Evolutionary conservation across 805 yeast species (phyloP).

Genomic region (Brettanomyces naardenensis): DNA sequence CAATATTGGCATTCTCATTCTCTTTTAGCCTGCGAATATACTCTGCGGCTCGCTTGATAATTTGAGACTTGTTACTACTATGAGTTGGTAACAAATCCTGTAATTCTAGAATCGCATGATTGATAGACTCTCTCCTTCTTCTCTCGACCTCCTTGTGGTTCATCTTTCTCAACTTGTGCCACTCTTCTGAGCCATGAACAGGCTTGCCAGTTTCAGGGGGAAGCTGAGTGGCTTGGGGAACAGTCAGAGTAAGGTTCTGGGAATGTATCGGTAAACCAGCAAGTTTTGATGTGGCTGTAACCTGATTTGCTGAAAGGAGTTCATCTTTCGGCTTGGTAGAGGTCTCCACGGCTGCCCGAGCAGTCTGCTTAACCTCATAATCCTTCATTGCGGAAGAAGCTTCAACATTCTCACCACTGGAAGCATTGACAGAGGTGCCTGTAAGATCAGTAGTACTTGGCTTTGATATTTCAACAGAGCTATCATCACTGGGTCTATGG

Average conservation of each 20-base stretch:
- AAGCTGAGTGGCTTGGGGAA: constrained; percentile 4
- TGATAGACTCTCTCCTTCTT: constrained; percentile 83
- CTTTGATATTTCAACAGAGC: no score
- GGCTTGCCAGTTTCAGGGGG: constrained; percentile 35
- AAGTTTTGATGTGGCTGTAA: no score
- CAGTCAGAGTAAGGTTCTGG: constrained; percentile 5
- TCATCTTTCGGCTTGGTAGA: no score
- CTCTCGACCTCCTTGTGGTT: constrained; percentile 96
- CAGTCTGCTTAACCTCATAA: no score
- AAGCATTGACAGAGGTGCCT: no score
- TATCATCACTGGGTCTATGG: no score
- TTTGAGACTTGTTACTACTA: constrained; percentile 87
- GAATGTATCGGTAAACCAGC: background rate
- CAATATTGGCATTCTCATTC: constrained; percentile 81
- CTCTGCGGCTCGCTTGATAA: constrained; percentile 81
- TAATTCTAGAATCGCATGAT: constrained; percentile 75
- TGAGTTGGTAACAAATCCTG: constrained; percentile 72
- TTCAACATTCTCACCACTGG: no score
- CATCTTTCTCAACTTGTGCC: constrained; percentile 76
- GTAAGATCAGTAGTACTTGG: no score
- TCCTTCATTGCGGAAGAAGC: no score
- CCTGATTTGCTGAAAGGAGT: no score
- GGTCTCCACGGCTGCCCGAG: no score
- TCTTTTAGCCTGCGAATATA: constrained; percentile 85
- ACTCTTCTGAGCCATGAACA: constrained; percentile 68